Evolutionary conservation across 371 early-diverging fungal species (phyloP).

Genomic region (Cokeromyces recurvatus): DNA sequence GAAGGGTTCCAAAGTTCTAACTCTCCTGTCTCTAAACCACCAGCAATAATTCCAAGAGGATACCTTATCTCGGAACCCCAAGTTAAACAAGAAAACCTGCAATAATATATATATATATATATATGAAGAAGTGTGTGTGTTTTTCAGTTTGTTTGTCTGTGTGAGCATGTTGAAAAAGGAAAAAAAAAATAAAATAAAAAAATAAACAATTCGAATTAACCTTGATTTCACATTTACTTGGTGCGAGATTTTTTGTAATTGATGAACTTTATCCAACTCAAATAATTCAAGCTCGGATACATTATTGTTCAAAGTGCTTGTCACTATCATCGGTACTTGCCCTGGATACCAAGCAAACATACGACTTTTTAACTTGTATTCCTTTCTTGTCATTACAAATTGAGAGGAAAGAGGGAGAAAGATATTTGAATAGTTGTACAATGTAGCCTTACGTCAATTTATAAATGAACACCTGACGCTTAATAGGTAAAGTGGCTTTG

Average conservation of each 20-base stretch:
- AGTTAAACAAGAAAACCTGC: slow-evolving; percentile 21
- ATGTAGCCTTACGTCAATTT: too few relatives aligned
- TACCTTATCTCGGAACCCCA: slow-evolving; percentile 63
- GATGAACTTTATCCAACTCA: slow-evolving; percentile 59
- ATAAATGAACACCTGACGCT: too few relatives aligned
- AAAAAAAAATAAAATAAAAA: too few relatives aligned
- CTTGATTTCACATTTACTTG: slow-evolving; percentile 55
- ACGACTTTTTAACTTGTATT: too few relatives aligned
- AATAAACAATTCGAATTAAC: slow-evolving; percentile 26
- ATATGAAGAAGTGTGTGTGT: too few relatives aligned
- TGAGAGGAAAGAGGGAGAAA: too few relatives aligned
- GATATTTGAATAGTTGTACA: too few relatives aligned
- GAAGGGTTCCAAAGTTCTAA: slow-evolving; percentile 84
- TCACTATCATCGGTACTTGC: slow-evolving; percentile 71
- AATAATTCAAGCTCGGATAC: slow-evolving; percentile 88
- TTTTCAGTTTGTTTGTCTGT: too few relatives aligned
- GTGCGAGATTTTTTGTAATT: slow-evolving; percentile 42
- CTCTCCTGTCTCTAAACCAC: slow-evolving; percentile 94
- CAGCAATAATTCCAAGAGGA: slow-evolving; percentile 84
- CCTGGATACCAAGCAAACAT: slow-evolving; percentile 80
- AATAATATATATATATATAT: not conserved
- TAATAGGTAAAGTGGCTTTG: too few relatives aligned
- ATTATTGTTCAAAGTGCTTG: slow-evolving; percentile 91
- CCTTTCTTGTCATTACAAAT: too few relatives aligned
- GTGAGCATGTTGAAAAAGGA: too few relatives aligned